Percentiles rank a stretch among this genome's conserved stretches.
Conservation (phyloP, 371 early-diverging fungal species). For the Lichtheimia ramosa region DNA sequence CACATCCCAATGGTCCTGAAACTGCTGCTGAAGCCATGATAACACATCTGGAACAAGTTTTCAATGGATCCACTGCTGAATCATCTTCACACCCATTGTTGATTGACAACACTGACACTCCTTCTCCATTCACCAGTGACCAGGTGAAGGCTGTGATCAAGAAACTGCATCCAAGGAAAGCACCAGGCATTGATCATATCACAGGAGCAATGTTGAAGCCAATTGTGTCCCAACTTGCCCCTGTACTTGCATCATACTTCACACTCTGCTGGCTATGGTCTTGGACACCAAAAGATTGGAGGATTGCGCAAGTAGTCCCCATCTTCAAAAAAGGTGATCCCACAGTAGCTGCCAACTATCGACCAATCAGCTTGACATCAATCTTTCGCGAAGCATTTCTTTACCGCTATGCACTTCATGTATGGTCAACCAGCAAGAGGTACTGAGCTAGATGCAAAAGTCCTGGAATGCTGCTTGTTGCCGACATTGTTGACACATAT, state of each 20-base stretch:
- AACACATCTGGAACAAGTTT: not conserved
- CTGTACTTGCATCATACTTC: not conserved
- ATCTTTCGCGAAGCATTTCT: no score
- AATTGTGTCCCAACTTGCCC: not conserved
- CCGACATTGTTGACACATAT: not conserved
- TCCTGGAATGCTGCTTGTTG: constrained; percentile 11
- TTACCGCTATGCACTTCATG: no score
- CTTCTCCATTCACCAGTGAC: no score
- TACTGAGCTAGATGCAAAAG: no score
- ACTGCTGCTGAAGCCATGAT: not conserved
- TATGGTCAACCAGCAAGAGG: no score
- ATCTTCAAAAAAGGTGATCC: constrained; percentile 18
- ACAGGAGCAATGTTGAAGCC: not conserved
- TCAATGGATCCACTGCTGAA: not conserved
- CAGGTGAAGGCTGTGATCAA: not conserved
- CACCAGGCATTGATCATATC: not conserved
- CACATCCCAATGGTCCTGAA: not conserved
- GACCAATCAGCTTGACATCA: constrained; percentile 21
- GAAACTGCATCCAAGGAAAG: not conserved
- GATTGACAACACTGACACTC: not conserved
- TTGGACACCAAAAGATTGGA: not conserved
- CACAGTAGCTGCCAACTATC: constrained; percentile 9
- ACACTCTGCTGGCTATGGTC: not conserved
- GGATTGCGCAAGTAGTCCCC: not conserved
- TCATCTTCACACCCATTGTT: not conserved